Evolutionary conservation across 2,329 filamentous ascomycete species (phyloP).

Genomic region (Aspergillus alliaceus): DNA sequence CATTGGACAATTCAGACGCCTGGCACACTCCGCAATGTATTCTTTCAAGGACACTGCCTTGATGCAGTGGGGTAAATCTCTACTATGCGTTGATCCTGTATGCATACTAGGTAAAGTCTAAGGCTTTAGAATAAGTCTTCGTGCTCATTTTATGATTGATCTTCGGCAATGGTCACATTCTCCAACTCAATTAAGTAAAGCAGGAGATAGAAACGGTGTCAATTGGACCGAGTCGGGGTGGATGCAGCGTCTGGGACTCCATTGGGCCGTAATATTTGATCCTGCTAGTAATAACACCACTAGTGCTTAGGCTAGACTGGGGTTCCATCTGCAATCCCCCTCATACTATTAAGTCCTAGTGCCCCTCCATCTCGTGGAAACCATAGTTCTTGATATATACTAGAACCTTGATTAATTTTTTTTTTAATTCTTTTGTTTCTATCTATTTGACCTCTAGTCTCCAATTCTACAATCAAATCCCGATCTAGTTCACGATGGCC

Average conservation of each 20-base stretch:
- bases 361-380: background rate
- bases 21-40: background rate
- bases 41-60: background rate
- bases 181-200: background rate
- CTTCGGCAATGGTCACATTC: background rate
- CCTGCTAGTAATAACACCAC: background rate
- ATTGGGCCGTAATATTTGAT: background rate
- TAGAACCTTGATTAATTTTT: background rate
- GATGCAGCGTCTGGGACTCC: background rate
- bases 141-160: background rate
- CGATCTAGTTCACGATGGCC: constrained; percentile 6
- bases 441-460: background rate
- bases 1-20: background rate
- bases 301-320: background rate
- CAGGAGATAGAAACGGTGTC: too few relatives aligned
- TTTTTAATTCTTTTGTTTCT: background rate
- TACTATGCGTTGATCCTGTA: too few relatives aligned
- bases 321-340: background rate
- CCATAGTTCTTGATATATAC: background rate
- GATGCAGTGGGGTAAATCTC: background rate
- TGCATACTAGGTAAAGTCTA: too few relatives aligned
- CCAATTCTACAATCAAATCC: background rate
- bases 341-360: constrained; percentile 1
- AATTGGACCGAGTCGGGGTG: background rate
- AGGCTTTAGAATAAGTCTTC: too few relatives aligned